Percentiles rank a stretch among this genome's conserved stretches.
phyloP scores from a whole-genome alignment of 768 basidiomycete genomes.

The Pleurotus sapidus region DNA sequence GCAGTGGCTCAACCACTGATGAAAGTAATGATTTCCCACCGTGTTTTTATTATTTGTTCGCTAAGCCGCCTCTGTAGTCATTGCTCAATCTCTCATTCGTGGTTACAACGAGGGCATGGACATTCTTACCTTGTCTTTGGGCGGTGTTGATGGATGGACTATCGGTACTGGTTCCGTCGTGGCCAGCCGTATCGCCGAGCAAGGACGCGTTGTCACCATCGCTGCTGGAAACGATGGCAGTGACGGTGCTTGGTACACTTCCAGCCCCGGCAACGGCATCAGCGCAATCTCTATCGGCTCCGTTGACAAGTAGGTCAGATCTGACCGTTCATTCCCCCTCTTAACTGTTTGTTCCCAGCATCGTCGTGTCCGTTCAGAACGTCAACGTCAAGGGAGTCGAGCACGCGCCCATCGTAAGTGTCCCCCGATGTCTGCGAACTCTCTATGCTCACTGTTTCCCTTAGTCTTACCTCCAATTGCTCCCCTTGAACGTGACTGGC shows the following conservation, averaged over 20 bases:
- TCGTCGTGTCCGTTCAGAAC: constrained; percentile 54
- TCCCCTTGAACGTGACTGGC: constrained; percentile 43
- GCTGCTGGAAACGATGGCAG: constrained; percentile 57
- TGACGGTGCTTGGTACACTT: constrained; percentile 62
- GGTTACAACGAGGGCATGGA: constrained; percentile 54
- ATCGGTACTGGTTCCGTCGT: constrained; percentile 51
- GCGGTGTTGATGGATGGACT: constrained; percentile 64
- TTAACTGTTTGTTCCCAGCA: constrained; percentile 25
- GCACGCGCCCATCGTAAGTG: constrained; percentile 40
- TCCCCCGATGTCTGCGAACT: background rate
- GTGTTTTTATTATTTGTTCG: too few relatives aligned
- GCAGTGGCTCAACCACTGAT: constrained; percentile 45
- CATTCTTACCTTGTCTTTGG: constrained; percentile 64
- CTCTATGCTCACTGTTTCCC: background rate
- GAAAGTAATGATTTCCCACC: constrained; percentile 36
- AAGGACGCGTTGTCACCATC: constrained; percentile 61
- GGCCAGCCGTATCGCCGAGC: constrained; percentile 52
- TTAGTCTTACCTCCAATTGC: constrained; percentile 43
- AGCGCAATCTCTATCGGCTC: constrained; percentile 55
- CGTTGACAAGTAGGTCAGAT: constrained; percentile 46
- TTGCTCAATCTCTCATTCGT: constrained; percentile 47
- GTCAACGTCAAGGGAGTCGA: constrained; percentile 47
- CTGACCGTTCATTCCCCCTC: background rate
- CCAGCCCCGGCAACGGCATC: constrained; percentile 47
- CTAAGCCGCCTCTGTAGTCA: constrained; percentile 16